Evolutionary conservation across 331 rosid species (phyloP).

Genomic region (Erythrophleum ivorense): DNA sequence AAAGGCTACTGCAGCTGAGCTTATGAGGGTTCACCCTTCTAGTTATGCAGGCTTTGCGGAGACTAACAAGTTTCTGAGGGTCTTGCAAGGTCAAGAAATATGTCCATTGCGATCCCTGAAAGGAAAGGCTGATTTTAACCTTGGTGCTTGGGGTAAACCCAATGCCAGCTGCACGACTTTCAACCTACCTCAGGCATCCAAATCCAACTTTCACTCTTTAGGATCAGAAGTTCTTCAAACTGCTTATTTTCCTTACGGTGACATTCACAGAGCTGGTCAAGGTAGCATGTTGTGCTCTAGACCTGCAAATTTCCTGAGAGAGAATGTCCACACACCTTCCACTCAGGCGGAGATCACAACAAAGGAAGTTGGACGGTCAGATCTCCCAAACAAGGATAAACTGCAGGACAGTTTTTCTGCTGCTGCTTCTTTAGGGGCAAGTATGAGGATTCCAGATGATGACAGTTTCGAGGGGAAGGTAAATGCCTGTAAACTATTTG

Average conservation of each 20-base stretch:
- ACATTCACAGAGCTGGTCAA: slow-evolving; percentile 61
- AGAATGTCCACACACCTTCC: slow-evolving; percentile 53
- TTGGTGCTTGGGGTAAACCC: slow-evolving; percentile 74
- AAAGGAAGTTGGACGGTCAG: slow-evolving; percentile 61
- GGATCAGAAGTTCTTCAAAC: slow-evolving; percentile 59
- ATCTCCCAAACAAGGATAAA: slow-evolving; percentile 51
- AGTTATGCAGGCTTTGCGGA: slow-evolving; percentile 77
- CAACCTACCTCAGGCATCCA: slow-evolving; percentile 66
- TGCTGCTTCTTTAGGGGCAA: slow-evolving; percentile 53
- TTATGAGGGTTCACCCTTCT: slow-evolving; percentile 66
- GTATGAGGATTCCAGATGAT: slow-evolving; percentile 59
- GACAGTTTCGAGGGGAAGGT: slow-evolving; percentile 55
- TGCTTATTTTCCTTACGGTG: slow-evolving; percentile 66
- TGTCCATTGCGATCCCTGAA: slow-evolving; percentile 75
- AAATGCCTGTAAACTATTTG: slow-evolving; percentile 75
- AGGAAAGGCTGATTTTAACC: slow-evolving; percentile 62
- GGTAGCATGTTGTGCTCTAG: slow-evolving; percentile 55
- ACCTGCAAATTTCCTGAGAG: slow-evolving; percentile 56
- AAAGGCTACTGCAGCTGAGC: slow-evolving; percentile 61
- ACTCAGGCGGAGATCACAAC: slow-evolving; percentile 54
- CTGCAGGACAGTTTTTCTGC: slow-evolving; percentile 56
- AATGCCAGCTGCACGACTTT: slow-evolving; percentile 55
- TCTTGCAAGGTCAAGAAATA: slow-evolving; percentile 99
- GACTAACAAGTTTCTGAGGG: slow-evolving; percentile 76
- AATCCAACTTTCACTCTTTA: slow-evolving; percentile 54